Base-by-base conservation (phyloP, 805 yeast species). In the Lipomyces chichibuensis region DNA sequence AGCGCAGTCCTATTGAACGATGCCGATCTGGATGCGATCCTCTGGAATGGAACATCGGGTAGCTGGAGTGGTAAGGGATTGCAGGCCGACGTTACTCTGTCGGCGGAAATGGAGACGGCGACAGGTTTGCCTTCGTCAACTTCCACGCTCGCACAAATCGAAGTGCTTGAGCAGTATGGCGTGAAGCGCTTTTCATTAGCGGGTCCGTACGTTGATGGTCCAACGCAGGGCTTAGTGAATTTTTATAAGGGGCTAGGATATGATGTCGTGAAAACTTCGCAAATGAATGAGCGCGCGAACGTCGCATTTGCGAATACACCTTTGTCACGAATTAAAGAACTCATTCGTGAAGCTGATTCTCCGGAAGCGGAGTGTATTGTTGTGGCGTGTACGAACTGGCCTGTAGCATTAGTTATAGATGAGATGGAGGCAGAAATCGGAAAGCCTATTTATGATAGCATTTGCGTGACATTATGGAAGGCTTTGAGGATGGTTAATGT, bases 31-130 rank as follows among this genome's bases (percentile, higher is more conserved):
- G 65, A 60, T 27, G 66, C 66, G 20, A 20, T 64, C 33, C 37
- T 64, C 43, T 64, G 66, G 66, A 64, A 64, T 25, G 66, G 66
- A 11, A 64, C 66, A 2, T 64, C 66, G n/a, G 66, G 66, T 20
- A 49, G 54, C 17, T 64, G 66, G 66, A 57, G 63, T 25, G 66
- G 66, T 3, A n/a, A 17, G 51, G 66, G 66, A 3, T 17, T 64
- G 35, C 60, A 57, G 33, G 60, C 60, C n/a, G 66, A 64, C 27
- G 58, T 52, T 25, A 52, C 58, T 6, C 37, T 64, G 25, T 13
- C 65, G 8, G 60, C 39, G 51, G 66, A 59, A 7, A 60, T 64
- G 49, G 52, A 37, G 57, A 1, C n/a, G 37, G 66, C 65, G 3
- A 64, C 66, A 9, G 65, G 65, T 23, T 27, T 60, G 27, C 60